A percentile compares a stretch with the other conserved stretches of the same genome.
phyloP scores from a whole-genome alignment of 2,329 filamentous ascomycete species.

The Stachybotrys elegans region DNA sequence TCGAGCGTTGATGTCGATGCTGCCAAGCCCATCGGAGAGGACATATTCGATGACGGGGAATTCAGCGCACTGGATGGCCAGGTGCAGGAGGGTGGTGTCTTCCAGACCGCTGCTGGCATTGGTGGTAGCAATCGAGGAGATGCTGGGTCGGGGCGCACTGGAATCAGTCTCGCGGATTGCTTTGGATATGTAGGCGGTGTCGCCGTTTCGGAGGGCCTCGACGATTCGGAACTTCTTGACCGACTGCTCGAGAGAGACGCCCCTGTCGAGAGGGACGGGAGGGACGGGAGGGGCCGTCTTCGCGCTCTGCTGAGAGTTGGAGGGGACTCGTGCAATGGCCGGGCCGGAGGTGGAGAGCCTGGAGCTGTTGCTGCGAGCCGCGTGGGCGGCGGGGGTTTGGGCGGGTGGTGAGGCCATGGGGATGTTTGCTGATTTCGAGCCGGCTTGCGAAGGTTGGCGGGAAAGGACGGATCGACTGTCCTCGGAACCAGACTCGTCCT shows the following conservation, averaged over 20 bases:
- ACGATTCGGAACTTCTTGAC: slow-evolving; percentile 93
- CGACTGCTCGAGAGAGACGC: slow-evolving; percentile 76
- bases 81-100: slow-evolving; percentile 85
- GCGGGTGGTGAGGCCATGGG: slow-evolving; percentile 30
- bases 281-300: slow-evolving; percentile 26
- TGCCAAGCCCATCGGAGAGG: slow-evolving; percentile 64
- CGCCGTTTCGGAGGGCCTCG: slow-evolving; percentile 83
- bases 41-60: slow-evolving; percentile 89
- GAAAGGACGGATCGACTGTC: slow-evolving; percentile 37
- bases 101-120: slow-evolving; percentile 49
- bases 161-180: slow-evolving; percentile 67
- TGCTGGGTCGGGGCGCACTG: slow-evolving; percentile 48
- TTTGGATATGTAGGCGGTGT: slow-evolving; percentile 84
- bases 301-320: slow-evolving; percentile 21
- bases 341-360: slow-evolving; percentile 40
- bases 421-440: slow-evolving; percentile 24
- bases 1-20: slow-evolving; percentile 78
- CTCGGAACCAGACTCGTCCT: slow-evolving; percentile 49
- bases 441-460: slow-evolving; percentile 26
- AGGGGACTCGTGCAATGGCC: slow-evolving; percentile 35
- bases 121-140: slow-evolving; percentile 45
- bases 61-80: slow-evolving; percentile 94
- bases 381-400: too few species aligned
- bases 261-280: slow-evolving; percentile 32
- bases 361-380: slow-evolving; percentile 39